These are phyloP conservation scores for Paramecium octaurelia DNA, from an alignment of 73 alveolate genomes.

Conservation along the genomic window DNA sequence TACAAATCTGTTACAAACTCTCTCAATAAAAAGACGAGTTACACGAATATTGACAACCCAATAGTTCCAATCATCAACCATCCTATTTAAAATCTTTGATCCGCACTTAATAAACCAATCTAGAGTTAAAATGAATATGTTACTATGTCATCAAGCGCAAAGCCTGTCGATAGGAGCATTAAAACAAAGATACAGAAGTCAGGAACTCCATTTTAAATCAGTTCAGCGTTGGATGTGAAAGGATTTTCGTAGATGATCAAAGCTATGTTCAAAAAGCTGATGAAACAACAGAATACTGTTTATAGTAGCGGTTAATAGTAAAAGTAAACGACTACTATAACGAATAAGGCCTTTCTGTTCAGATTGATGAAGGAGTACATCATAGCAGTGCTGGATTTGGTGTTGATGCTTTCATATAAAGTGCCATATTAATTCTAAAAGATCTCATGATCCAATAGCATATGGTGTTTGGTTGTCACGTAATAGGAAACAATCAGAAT, in stretches of 20 bases:
- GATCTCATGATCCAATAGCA: neutral
- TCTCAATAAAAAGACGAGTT: neutral
- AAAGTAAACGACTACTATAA: neutral
- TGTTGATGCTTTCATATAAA: conserved; percentile 3
- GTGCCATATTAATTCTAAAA: neutral
- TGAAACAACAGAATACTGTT: neutral
- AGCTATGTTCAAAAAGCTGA: conserved; percentile 6
- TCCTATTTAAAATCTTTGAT: conserved; percentile 14
- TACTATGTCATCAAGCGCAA: conserved; percentile 36
- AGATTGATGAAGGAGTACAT: neutral
- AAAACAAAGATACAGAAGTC: conserved; percentile 23
- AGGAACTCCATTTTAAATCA: neutral
- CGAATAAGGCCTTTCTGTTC: neutral
- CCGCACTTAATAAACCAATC: neutral
- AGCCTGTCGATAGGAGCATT: neutral
- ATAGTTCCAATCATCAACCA: conserved; percentile 30
- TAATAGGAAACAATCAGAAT: neutral
- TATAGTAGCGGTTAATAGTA: conserved; percentile 18
- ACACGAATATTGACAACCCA: neutral
- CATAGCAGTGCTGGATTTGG: conserved; percentile 1
- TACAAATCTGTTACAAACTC: neutral
- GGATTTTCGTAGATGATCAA: conserved; percentile 16
- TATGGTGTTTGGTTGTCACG: neutral
- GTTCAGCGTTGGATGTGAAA: neutral
- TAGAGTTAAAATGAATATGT: neutral